These are phyloP conservation scores for Baorangia bicolor DNA, from an alignment of 768 basidiomycete genomes.

Conservation along the genomic window DNA sequence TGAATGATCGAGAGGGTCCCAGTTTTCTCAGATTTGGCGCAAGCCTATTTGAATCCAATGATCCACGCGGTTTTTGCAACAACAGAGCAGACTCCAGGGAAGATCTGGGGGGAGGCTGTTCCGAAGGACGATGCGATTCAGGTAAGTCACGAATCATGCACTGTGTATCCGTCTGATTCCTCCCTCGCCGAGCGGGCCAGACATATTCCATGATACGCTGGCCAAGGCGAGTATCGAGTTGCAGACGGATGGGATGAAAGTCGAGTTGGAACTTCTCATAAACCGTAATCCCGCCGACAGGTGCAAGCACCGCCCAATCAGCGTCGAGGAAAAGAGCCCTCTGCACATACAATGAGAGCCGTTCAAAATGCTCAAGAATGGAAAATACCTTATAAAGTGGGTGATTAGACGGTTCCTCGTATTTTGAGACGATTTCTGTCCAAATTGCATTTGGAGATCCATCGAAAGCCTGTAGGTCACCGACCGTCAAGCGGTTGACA, in stretches of 20 bases:
- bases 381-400: constrained; percentile 62
- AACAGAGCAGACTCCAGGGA: constrained; percentile 54
- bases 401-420: constrained; percentile 67
- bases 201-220: constrained; percentile 84
- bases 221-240: constrained; percentile 82
- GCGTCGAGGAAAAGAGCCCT: constrained; percentile 71
- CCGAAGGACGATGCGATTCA: constrained; percentile 23
- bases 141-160: neutral
- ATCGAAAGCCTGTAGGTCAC: constrained; percentile 83
- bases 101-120: constrained; percentile 34
- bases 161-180: constrained; percentile 11
- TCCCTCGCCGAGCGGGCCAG: constrained; percentile 63
- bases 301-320: constrained; percentile 81
- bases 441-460: constrained; percentile 79
- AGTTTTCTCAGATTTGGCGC: constrained; percentile 49
- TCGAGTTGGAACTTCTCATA: constrained; percentile 79
- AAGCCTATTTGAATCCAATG: constrained; percentile 35
- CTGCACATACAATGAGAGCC: constrained; percentile 35
- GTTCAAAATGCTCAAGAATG: neutral
- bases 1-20: constrained; percentile 66
- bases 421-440: constrained; percentile 84
- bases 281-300: constrained; percentile 91
- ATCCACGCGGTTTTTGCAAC: constrained; percentile 31
- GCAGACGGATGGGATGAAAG: constrained; percentile 83
- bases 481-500: constrained; percentile 70